Evolutionary conservation across 345 rosid genomes (phyloP), one percentile per base, ranked within the genome.

Genomic region (Salix purpurea): DNA sequence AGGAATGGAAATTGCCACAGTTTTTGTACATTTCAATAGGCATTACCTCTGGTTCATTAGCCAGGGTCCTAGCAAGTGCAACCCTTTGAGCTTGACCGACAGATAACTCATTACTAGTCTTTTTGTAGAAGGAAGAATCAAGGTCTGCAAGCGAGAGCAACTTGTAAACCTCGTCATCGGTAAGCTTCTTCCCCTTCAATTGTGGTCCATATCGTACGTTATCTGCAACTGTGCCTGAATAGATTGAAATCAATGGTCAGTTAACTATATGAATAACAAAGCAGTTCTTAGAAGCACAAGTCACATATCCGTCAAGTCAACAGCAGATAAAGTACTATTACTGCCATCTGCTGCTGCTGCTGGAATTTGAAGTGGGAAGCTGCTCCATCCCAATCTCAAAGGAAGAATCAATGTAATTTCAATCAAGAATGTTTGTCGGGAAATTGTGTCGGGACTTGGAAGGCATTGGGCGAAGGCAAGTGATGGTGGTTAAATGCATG

Each of bases 31-130:
- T 18, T 44, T 58, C 50, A 67, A 65, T 3, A 24, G 69, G 44
- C 21, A 32, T 75, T 71, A 89, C 94, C 87, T 91, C 96, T 1
- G 97, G 99, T 23, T 90, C 91, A 37, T 93, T 93, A 8, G 97
- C 99, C 42, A 95, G 79, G 5, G 97, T 95, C 80, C 97, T 84
- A 1, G 99, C 97, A 54, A 95, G 92, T 0, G 99, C 97, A 58
- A 93, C 99, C 75, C 99, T 83, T 72, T 91, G 99, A n/a, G 93
- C 92, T 86, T 95, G 96, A 52, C 97, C 97, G 0, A 91, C 97
- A 0, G 97, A 93, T 75, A 93, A 75, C 73, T 91, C 97, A 5
- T 74, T 60, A n/a, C 89, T 89, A 24, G 50, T 82, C 85, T 90
- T 95, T 66, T 60, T 76, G 10, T 80, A 77, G 52, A 89, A 86